phyloP scores from a whole-genome alignment of 305 asterid genomes.

The Rubia peregrina region DNA sequence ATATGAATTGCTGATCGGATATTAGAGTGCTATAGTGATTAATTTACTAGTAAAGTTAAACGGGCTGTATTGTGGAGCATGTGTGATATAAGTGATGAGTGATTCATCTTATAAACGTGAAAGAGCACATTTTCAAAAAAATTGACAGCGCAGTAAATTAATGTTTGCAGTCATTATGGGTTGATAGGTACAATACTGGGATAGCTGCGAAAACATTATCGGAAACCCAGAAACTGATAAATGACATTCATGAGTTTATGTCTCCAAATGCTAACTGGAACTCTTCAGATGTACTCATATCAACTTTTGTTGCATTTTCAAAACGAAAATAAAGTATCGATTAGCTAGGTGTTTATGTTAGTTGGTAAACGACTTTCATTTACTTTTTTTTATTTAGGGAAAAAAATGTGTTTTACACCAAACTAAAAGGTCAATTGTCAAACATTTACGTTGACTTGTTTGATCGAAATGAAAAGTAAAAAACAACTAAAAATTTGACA shows the following conservation, averaged over 20 bases:
- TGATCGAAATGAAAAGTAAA: too few species aligned
- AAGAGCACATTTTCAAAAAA: background rate
- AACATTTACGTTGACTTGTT: too few species aligned
- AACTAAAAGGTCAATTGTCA: too few species aligned
- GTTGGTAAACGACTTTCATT: background rate
- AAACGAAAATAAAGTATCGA: background rate
- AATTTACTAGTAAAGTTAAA: too few species aligned
- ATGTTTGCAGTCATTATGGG: conserved; percentile 8
- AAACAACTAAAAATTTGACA: too few species aligned
- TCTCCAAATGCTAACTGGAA: conserved; percentile 7
- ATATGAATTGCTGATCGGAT: too few species aligned
- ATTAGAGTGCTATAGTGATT: too few species aligned
- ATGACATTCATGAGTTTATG: conserved; percentile 8
- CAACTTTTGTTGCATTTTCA: background rate
- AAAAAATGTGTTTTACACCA: too few species aligned
- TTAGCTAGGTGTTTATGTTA: too few species aligned
- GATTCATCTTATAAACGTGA: too few species aligned
- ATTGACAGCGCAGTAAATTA: background rate
- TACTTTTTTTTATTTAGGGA: background rate
- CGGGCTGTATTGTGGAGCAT: too few species aligned
- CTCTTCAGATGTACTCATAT: background rate
- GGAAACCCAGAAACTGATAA: conserved; percentile 13
- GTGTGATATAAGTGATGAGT: too few species aligned
- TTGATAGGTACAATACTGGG: conserved; percentile 15
- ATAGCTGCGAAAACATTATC: conserved; percentile 6